Percentiles rank a stretch among this genome's conserved stretches.
These are phyloP conservation scores for Fusarium irregulare DNA, from an alignment of 2,329 filamentous ascomycete genomes.

Conservation along the genomic window DNA sequence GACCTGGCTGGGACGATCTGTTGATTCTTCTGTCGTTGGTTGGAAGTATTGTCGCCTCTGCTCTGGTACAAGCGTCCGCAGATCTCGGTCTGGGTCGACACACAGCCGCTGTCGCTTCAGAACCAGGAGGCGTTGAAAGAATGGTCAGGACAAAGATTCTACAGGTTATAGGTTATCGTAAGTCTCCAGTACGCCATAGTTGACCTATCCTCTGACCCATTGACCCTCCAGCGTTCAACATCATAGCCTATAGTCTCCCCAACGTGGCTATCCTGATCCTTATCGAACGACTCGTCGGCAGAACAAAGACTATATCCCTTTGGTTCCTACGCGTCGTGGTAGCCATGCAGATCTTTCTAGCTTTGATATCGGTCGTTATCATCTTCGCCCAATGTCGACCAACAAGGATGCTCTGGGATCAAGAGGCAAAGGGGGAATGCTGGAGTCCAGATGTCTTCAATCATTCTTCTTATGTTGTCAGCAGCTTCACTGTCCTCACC, in stretches of 20 bases:
- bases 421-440: neutral
- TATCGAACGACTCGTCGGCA: constrained; percentile 19
- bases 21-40: constrained; percentile 10
- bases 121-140: neutral
- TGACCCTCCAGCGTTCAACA: neutral
- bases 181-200: neutral
- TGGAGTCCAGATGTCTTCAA: constrained; percentile 17
- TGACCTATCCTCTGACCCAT: neutral
- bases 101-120: constrained; percentile 7
- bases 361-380: neutral
- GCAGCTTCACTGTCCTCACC: constrained; percentile 22
- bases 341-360: constrained; percentile 1
- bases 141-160: constrained; percentile 1
- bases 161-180: constrained; percentile 8
- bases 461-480: constrained; percentile 29
- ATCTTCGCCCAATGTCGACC: constrained; percentile 14
- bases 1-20: constrained; percentile 20
- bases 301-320: neutral
- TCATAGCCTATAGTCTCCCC: constrained; percentile 21
- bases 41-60: constrained; percentile 12
- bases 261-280: constrained; percentile 30
- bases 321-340: constrained; percentile 5
- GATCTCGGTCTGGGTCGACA: constrained; percentile 11
- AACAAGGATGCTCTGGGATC: neutral
- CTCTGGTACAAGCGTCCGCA: constrained; percentile 1